These are phyloP conservation scores for Dunaliella primolecta DNA, from an alignment of 139 green algal species.

Conservation along the genomic window DNA sequence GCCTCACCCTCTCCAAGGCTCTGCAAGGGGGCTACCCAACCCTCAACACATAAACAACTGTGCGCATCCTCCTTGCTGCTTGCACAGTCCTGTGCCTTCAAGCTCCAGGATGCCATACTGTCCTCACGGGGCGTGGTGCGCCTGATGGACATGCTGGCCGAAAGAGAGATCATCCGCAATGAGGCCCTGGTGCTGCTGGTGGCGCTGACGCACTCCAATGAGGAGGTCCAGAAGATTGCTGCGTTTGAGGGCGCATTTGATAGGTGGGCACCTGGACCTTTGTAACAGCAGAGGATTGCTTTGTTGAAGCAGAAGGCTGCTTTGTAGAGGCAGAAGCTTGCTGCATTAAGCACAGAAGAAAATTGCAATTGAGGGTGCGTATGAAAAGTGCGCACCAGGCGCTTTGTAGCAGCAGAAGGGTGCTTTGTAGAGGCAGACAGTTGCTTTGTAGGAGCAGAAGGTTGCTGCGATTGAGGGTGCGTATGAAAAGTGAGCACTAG, in stretches of 20 bases:
- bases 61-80: too few species aligned
- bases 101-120: constrained; percentile 66
- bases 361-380: constrained; percentile 85
- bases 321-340: too few species aligned
- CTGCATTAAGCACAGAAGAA: too few species aligned
- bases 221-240: constrained; percentile 84
- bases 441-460: too few species aligned
- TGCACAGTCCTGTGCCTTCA: constrained; percentile 15
- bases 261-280: constrained; percentile 13
- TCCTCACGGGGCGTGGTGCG: constrained; percentile 64
- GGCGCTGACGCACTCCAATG: constrained; percentile 56
- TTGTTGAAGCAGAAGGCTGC: not conserved
- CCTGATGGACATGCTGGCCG: constrained; percentile 80
- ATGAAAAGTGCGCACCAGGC: constrained; percentile 54
- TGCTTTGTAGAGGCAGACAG: not conserved
- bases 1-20: too few species aligned
- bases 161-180: constrained; percentile 64
- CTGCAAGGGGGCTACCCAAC: too few species aligned
- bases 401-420: not conserved
- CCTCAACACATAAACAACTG: too few species aligned
- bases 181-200: constrained; percentile 73
- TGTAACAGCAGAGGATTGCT: not conserved
- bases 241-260: constrained; percentile 92
- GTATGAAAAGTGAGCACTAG: constrained; percentile 62
- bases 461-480: constrained; percentile 87